Evolutionary conservation across 306 rosid genomes (phyloP).

Genomic region (Rosa persica): DNA sequence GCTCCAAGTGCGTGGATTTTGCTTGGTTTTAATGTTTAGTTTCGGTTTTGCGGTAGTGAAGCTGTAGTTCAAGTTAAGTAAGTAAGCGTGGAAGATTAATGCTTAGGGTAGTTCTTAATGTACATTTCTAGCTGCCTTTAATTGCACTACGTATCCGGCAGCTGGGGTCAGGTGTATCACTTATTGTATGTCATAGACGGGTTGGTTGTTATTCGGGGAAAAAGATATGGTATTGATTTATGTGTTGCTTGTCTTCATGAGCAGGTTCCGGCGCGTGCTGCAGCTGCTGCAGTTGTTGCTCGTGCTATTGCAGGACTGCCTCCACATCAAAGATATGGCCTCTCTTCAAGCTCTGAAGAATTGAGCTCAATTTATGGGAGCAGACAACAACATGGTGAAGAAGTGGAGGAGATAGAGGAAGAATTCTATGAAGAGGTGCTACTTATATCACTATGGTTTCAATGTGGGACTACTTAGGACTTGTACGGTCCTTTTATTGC

Average conservation of each 20-base stretch:
- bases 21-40: background rate
- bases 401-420: constrained; percentile 84
- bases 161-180: background rate
- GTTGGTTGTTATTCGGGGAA: background rate
- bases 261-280: constrained; percentile 96
- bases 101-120: background rate
- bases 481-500: constrained; percentile 7
- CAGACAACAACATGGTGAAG: constrained; percentile 44
- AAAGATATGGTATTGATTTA: background rate
- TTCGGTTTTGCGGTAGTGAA: background rate
- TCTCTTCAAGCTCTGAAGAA: constrained; percentile 91
- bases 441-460: constrained; percentile 38
- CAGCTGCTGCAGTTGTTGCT: constrained; percentile 96
- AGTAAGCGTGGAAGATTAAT: background rate
- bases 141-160: background rate
- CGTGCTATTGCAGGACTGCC: constrained; percentile 98
- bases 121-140: background rate
- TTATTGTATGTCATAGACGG: background rate
- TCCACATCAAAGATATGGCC: constrained; percentile 77
- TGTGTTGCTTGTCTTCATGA: constrained; percentile 35
- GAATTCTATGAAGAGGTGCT: constrained; percentile 91
- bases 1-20: background rate
- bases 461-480: constrained; percentile 34
- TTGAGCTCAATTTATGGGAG: constrained; percentile 87
- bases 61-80: background rate